phyloP scores from a whole-genome alignment of 225 moss, liverwort and hornwort species.

The Ulota crispa region DNA sequence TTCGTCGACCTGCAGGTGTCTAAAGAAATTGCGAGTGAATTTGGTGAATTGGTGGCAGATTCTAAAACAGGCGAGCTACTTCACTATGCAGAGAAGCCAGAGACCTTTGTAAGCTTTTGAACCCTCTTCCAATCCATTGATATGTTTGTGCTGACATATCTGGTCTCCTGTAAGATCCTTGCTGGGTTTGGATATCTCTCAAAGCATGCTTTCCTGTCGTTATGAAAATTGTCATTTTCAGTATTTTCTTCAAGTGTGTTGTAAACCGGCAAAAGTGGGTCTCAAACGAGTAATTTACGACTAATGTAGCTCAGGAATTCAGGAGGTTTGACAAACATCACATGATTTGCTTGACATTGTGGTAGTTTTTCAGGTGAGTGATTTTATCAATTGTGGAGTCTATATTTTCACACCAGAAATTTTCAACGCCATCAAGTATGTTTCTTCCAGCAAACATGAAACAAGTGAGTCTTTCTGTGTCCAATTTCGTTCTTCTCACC shows the following conservation, averaged over 20 bases:
- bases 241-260: neutral
- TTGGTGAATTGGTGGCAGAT: constrained; percentile 97
- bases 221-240: neutral
- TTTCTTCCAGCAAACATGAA: constrained; percentile 66
- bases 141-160: neutral
- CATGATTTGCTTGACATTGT: constrained; percentile 37
- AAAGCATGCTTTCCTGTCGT: neutral
- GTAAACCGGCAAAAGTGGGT: neutral
- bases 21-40: constrained; percentile 87
- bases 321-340: constrained; percentile 14
- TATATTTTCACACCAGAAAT: constrained; percentile 96
- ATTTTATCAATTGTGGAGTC: constrained; percentile 97
- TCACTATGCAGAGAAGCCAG: constrained; percentile 97
- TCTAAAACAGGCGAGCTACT: constrained; percentile 77
- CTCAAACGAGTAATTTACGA: constrained; percentile 17
- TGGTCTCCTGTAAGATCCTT: neutral
- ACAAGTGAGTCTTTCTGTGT: constrained; percentile 55
- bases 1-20: constrained; percentile 66
- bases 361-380: constrained; percentile 74
- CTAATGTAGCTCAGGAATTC: constrained; percentile 5
- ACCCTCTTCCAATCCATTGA: constrained; percentile 4
- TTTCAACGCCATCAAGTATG: constrained; percentile 79
- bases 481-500: neutral
- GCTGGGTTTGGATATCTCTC: neutral
- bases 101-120: constrained; percentile 78